phyloP scores from a whole-genome alignment of 306 rosid genomes.

The Cucurbita moschata region DNA sequence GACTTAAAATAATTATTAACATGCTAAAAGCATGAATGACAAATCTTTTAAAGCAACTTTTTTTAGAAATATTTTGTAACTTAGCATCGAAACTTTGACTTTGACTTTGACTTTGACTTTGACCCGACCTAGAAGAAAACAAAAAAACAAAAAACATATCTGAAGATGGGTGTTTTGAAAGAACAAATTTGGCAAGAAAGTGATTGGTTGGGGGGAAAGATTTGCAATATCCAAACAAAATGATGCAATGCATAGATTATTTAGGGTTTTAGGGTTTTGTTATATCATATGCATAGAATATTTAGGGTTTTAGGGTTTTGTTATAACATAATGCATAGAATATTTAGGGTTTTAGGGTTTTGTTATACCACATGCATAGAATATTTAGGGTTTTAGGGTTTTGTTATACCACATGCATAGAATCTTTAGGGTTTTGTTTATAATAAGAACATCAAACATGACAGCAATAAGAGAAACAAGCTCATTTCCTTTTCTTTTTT shows the following conservation, averaged over 20 bases:
- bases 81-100: too few relatives aligned
- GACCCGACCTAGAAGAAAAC: too few relatives aligned
- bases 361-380: background rate
- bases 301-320: too few relatives aligned
- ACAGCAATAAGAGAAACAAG: background rate
- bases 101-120: too few relatives aligned
- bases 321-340: background rate
- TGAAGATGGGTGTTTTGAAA: background rate
- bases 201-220: background rate
- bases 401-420: background rate
- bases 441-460: background rate
- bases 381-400: background rate
- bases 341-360: background rate
- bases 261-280: background rate
- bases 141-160: too few relatives aligned
- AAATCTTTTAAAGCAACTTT: too few relatives aligned
- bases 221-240: background rate
- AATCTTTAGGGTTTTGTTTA: background rate
- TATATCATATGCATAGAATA: too few relatives aligned
- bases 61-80: too few relatives aligned
- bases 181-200: background rate
- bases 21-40: too few relatives aligned
- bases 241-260: constrained; percentile 2
- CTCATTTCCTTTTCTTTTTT: too few relatives aligned
- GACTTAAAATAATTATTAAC: too few relatives aligned